Base-by-base conservation (phyloP, 306 rosid species). In the Citrullus colocynthis region DNA sequence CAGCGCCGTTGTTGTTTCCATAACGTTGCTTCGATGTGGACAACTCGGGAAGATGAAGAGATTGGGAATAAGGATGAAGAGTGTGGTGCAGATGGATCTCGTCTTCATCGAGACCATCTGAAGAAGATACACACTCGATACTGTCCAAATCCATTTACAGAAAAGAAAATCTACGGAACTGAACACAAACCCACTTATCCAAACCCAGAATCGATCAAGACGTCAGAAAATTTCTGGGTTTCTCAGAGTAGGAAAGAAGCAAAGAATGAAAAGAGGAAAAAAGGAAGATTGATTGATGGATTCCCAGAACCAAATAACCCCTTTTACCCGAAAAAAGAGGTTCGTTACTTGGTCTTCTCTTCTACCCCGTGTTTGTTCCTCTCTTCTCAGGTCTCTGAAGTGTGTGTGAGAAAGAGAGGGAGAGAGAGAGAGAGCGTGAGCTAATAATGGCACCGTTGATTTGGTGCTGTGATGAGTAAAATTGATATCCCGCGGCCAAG, bases 41-140 rank as follows among this genome's bases (percentile, higher is more conserved):
- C 80, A 87, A 91, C 42, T 91, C 96, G 8, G 93, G 82, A 77
- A 86, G 93, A 73, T 89, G 93, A 52, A 81, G 88, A 63, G 80
- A 69, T 55, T 90, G 90, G 18, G 88, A 80, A 51, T 85, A 86
- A 2, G 90, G 80, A 74, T 88, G 88, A 56, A 88, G 83, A 63
- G 74, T 80, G 56, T 80, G 84, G 79, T 81, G 81, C 34, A 69
- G 84, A 60, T 84, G 98, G 97, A 93, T 91, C 92, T 91, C 98
- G 84, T 93, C 98, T 64, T 91, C 98, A 55, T 89, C 97, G 78
- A 91, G 79, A 80, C 87, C 89, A 75, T 93, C 96, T 18, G 88
- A 89, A 57, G 89, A 88, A 42, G 98, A 87, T n/a, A 93, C 93
- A 77, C 98, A 93, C 84, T 91, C 98, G 71, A 91, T 88, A 85